Evolutionary conservation across 2,329 filamentous ascomycete genomes (phyloP), one percentile per base, ranked within the genome.

Genomic region (Xylaria sp.): DNA sequence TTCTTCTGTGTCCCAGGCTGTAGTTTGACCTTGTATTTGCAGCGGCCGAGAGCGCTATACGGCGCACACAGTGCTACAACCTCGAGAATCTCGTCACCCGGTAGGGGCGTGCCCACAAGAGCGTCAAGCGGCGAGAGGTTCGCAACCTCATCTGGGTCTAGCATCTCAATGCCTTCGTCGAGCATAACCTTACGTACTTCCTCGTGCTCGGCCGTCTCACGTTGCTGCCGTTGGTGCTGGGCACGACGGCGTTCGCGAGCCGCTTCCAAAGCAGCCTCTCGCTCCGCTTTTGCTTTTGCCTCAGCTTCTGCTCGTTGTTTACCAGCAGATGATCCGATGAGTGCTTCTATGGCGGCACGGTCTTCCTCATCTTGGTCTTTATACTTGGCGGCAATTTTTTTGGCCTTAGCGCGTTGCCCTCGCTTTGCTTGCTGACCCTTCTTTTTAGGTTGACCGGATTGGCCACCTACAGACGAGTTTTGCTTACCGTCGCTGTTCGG

Each of bases 321-420:
- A 0, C 91, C 91, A 0, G 87, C 86, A 68, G 87, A 84, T 1
- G 93, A 91, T 48, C 96, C 96, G n/a, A 97, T 89, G n/a, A 98
- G 86, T 28, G 90, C 87, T 81, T 98, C 92, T 39, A 94, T 94
- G 0, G 94, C 88, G 7, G 88, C 88, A 13, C 94, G 93, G 77
- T 99, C 96, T 80, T 97, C 95, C 65, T 97, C 94, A 75, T 98
- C 95, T 84, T 98, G 96, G 75, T 97, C 85, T 55, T 92, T 95
- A 82, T 99, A 99, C 79, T 97, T 98, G 68, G 89, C 84, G 3
- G 93, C 93, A 1, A 93, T 90, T 80, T 96, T 97, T 84, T 97
- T 97, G 52, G 91, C 90, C 79, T 97, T 97, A 69, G 87, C 87
- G 67, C 89, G 90, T 79, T 97, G 94, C 37, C 94, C 94, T 66